phyloP scores from a whole-genome alignment of 2,329 filamentous ascomycete species.

The Fusarium oligoseptatum region DNA sequence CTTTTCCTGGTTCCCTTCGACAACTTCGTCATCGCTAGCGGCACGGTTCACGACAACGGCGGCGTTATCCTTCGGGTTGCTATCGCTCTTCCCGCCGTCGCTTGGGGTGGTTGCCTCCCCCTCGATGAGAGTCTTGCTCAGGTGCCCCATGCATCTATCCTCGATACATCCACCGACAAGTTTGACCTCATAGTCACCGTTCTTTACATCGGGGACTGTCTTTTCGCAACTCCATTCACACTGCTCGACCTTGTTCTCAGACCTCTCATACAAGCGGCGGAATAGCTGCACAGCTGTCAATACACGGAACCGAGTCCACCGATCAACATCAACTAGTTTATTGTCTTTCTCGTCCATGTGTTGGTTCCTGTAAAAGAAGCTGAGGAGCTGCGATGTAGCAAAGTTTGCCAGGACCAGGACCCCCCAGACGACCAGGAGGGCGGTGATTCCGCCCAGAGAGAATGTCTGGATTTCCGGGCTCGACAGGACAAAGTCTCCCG shows the following conservation, averaged over 20 bases:
- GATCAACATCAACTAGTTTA: background rate
- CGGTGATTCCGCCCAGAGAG: background rate
- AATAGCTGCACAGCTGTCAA: background rate
- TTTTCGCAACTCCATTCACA: background rate
- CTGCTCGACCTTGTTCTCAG: background rate
- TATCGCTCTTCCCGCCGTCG: background rate
- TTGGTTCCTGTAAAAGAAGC: background rate
- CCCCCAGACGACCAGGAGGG: background rate
- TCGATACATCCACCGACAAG: too few species aligned
- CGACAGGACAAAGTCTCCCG: slow-evolving; percentile 1
- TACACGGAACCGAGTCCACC: background rate
- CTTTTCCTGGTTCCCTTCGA: background rate
- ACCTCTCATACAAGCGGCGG: background rate
- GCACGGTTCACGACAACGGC: background rate
- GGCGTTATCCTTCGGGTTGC: background rate
- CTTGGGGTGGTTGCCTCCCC: too few species aligned
- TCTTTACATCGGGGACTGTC: background rate
- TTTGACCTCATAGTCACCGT: background rate
- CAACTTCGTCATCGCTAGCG: background rate
- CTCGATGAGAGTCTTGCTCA: background rate
- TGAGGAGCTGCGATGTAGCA: background rate
- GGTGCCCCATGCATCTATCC: background rate
- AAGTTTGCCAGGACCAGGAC: background rate
- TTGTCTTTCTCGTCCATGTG: background rate
- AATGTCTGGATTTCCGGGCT: slow-evolving; percentile 4